phyloP scores from a whole-genome alignment of 805 yeast species.

The Teunomyces tritomae region DNA sequence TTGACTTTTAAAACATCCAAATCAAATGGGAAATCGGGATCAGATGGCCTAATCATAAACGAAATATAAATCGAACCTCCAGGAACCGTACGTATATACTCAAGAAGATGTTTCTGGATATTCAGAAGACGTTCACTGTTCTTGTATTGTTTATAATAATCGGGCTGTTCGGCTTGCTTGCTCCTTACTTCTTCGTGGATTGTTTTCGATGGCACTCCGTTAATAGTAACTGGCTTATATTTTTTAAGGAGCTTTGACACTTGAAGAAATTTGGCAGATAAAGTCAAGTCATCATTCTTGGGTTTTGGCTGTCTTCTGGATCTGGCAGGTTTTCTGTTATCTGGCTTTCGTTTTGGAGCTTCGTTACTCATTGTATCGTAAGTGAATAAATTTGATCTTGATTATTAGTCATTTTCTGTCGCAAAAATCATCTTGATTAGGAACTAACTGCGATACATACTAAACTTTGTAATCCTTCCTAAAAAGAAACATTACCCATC shows the following conservation, averaged over 20 bases:
- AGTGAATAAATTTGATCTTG: not conserved
- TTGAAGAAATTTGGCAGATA: slow-evolving; percentile 13
- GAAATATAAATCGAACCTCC: slow-evolving; percentile 35
- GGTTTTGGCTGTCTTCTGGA: not conserved
- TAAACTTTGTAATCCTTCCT: not conserved
- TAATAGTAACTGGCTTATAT: slow-evolving; percentile 35
- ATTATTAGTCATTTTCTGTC: slow-evolving; percentile 1
- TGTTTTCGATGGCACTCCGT: slow-evolving; percentile 23
- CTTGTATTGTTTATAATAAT: slow-evolving; percentile 5
- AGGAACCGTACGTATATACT: slow-evolving; percentile 23
- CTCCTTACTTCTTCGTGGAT: slow-evolving; percentile 5
- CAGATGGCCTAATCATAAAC: slow-evolving; percentile 53
- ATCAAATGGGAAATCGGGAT: slow-evolving; percentile 73
- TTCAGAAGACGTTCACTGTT: slow-evolving; percentile 9
- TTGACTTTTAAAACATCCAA: slow-evolving; percentile 51
- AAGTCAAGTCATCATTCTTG: not conserved
- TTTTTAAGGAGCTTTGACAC: slow-evolving; percentile 30
- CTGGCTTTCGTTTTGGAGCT: not conserved
- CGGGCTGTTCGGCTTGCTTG: slow-evolving; percentile 6
- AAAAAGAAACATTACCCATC: too few relatives aligned
- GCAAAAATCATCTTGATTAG: not conserved
- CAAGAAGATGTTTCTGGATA: slow-evolving; percentile 31
- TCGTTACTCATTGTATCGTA: not conserved
- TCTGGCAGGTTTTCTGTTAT: not conserved
- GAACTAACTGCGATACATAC: not conserved